Percentiles rank a stretch among this genome's conserved stretches.
phyloP scores from a whole-genome alignment of 2,329 filamentous ascomycete species.

The Beauveria sp. region DNA sequence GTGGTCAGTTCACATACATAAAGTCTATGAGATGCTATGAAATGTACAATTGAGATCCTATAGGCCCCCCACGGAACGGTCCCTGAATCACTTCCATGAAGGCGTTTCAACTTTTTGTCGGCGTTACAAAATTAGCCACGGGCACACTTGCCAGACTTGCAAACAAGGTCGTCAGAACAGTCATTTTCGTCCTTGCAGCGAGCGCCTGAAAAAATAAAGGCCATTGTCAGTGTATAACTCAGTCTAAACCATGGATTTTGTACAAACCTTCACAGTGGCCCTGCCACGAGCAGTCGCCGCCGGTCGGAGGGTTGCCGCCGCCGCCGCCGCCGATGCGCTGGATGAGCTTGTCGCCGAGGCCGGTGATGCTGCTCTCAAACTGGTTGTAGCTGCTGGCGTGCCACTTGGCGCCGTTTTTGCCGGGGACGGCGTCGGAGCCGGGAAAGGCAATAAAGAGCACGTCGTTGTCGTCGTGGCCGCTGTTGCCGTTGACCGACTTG shows the following conservation, averaged over 20 bases:
- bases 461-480: conserved; percentile 48
- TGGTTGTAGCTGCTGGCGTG: conserved; percentile 36
- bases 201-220: conserved; percentile 14
- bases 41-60: background rate
- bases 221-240: background rate
- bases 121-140: background rate
- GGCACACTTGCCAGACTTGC: conserved; percentile 17
- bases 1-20: background rate
- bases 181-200: conserved; percentile 17
- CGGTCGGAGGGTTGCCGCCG: background rate
- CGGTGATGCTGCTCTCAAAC: conserved; percentile 46
- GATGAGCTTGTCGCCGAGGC: conserved; percentile 46
- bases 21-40: background rate
- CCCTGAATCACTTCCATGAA: background rate
- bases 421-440: conserved; percentile 49
- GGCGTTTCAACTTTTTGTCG: background rate
- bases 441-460: conserved; percentile 56
- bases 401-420: conserved; percentile 47
- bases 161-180: conserved; percentile 19
- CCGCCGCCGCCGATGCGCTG: conserved; percentile 18
- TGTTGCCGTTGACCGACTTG: conserved; percentile 41
- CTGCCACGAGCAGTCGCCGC: conserved; percentile 15
- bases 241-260: background rate
- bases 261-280: conserved; percentile 15
- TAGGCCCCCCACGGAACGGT: background rate